Percentiles rank a stretch among this genome's conserved stretches.
Evolutionary conservation across 1,284 basidiomycete species (phyloP).

Genomic region (Leccinum subrobustum): DNA sequence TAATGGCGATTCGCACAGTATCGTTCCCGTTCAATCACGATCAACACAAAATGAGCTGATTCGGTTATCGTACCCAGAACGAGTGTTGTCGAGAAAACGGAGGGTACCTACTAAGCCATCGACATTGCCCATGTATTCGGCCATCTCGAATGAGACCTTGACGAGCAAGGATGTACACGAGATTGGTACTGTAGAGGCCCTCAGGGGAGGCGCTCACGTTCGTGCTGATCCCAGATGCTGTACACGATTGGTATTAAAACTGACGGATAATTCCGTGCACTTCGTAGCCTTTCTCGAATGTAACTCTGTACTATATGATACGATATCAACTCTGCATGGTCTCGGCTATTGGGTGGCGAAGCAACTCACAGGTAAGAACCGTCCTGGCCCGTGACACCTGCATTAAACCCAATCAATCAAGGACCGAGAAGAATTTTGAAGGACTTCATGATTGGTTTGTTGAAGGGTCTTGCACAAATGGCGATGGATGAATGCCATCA

Average conservation of each 20-base stretch:
- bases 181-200: no score
- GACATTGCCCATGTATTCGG: slow-evolving; percentile 93
- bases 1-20: slow-evolving; percentile 29
- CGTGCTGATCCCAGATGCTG: no score
- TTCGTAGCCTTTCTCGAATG: no score
- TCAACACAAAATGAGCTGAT: slow-evolving; percentile 51
- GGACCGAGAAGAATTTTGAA: no score
- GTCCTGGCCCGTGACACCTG: slow-evolving; percentile 91
- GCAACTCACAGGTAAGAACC: slow-evolving; percentile 79
- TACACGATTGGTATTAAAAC: no score
- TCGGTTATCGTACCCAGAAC: slow-evolving; percentile 43
- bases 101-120: slow-evolving; percentile 84
- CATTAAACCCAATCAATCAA: slow-evolving; percentile 14
- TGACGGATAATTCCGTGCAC: no score
- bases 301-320: no score
- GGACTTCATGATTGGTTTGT: no score
- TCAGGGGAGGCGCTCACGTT: no score
- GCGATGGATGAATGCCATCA: no score
- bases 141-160: slow-evolving; percentile 63
- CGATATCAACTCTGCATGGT: background rate
- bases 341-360: background rate
- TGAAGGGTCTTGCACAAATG: no score
- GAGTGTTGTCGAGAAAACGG: slow-evolving; percentile 87
- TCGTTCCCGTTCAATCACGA: slow-evolving; percentile 58
- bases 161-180: no score